These are phyloP conservation scores for Neobulgaria alba DNA, from an alignment of 2,329 filamentous ascomycete species.

Conservation along the genomic window DNA sequence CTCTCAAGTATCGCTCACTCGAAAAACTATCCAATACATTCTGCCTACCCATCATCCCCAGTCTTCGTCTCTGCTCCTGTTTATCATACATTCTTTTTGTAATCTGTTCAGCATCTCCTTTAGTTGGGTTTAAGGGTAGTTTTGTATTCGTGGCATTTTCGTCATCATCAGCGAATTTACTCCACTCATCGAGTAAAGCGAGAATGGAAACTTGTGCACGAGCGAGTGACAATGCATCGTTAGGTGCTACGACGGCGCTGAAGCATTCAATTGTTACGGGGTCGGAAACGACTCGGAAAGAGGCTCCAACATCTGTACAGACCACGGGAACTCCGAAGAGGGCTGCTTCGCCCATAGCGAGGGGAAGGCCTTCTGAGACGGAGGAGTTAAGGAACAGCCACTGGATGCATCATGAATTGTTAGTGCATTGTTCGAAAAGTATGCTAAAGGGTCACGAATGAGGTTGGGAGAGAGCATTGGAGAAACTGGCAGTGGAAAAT, in stretches of 20 bases:
- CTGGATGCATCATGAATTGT: no score
- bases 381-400: slow-evolving; percentile 50
- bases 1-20: slow-evolving; percentile 50
- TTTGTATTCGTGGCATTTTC: no score
- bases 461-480: no score
- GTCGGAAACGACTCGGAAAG: slow-evolving; percentile 46
- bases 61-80: slow-evolving; percentile 41
- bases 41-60: slow-evolving; percentile 49
- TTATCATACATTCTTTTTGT: slow-evolving; percentile 51
- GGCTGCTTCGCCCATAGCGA: slow-evolving; percentile 49
- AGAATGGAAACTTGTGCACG: slow-evolving; percentile 54
- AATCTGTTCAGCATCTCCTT: slow-evolving; percentile 41
- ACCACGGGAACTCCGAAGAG: slow-evolving; percentile 47
- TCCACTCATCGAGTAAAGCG: slow-evolving; percentile 53
- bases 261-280: slow-evolving; percentile 42
- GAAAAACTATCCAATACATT: slow-evolving; percentile 52
- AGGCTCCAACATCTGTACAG: slow-evolving; percentile 48
- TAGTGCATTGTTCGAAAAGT: no score
- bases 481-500: no score
- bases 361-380: slow-evolving; percentile 45
- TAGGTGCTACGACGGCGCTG: slow-evolving; percentile 55
- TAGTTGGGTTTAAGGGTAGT: slow-evolving; percentile 39
- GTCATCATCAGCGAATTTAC: slow-evolving; percentile 46
- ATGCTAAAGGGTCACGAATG: no score
- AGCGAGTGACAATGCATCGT: slow-evolving; percentile 51